phyloP scores from a whole-genome alignment of 2,329 filamentous ascomycete species.

The Leptographium wingfieldii region DNA sequence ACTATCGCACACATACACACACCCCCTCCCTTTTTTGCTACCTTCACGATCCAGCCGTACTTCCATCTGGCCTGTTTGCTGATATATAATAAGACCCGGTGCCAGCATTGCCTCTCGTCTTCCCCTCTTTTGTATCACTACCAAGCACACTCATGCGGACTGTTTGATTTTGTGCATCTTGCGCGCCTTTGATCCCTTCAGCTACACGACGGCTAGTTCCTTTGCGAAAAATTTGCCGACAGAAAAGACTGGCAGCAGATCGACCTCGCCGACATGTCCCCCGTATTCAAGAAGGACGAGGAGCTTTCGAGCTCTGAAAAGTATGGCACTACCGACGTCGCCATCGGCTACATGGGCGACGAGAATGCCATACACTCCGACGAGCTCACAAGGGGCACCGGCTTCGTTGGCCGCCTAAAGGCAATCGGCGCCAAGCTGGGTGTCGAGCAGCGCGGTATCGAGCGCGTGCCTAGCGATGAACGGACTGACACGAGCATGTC shows the following conservation, averaged over 20 bases:
- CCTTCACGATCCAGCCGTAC: not conserved
- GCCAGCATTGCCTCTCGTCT: not conserved
- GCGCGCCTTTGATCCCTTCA: not conserved
- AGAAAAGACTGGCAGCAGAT: not conserved
- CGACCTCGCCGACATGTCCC: not conserved
- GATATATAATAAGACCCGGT: not conserved
- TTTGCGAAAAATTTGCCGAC: not conserved
- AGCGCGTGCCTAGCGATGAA: slow-evolving; percentile 60
- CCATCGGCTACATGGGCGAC: slow-evolving; percentile 12
- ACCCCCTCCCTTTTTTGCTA: not conserved
- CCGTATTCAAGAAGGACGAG: slow-evolving; percentile 1
- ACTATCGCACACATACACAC: too few species aligned
- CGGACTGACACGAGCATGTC: slow-evolving; percentile 50
- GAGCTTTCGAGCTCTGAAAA: slow-evolving; percentile 7
- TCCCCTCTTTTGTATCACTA: not conserved
- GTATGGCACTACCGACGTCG: slow-evolving; percentile 9
- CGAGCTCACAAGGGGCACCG: slow-evolving; percentile 13
- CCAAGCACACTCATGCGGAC: not conserved
- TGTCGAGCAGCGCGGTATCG: slow-evolving; percentile 64
- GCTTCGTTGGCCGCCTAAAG: slow-evolving; percentile 28
- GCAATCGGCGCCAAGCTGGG: slow-evolving; percentile 51
- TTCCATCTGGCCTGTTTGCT: not conserved
- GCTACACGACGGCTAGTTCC: not conserved
- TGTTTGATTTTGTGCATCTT: not conserved
- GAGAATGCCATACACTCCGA: slow-evolving; percentile 13